These are phyloP conservation scores for Aschersonia sp. DNA, from an alignment of 2,329 filamentous ascomycete species.

Conservation along the genomic window DNA sequence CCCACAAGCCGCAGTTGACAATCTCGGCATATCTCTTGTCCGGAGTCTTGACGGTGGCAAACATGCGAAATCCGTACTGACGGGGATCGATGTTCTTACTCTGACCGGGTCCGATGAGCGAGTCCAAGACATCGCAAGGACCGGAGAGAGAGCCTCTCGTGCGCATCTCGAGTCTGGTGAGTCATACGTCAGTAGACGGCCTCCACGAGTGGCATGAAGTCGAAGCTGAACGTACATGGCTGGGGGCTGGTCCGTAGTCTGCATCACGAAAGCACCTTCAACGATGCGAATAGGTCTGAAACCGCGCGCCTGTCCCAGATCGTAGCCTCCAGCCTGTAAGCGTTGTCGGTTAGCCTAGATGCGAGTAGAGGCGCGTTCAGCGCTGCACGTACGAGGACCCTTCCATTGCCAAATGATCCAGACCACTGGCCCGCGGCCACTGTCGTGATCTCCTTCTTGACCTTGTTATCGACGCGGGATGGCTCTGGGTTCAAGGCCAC, in stretches of 20 bases:
- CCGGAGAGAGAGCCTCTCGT: slow-evolving; percentile 32
- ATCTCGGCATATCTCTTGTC: slow-evolving; percentile 33
- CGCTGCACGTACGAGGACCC: slow-evolving; percentile 24
- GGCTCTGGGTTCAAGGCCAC: slow-evolving; percentile 28
- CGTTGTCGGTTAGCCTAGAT: slow-evolving; percentile 4
- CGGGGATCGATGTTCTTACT: slow-evolving; percentile 24
- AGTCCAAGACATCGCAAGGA: slow-evolving; percentile 26
- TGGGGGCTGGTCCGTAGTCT: slow-evolving; percentile 30
- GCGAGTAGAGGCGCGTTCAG: not conserved
- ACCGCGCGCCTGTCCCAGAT: slow-evolving; percentile 24
- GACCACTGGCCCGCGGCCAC: slow-evolving; percentile 32
- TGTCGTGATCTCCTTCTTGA: slow-evolving; percentile 32
- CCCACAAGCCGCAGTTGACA: slow-evolving; percentile 34
- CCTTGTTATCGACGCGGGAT: slow-evolving; percentile 26
- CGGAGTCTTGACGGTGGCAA: slow-evolving; percentile 33
- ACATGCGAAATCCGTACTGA: slow-evolving; percentile 32
- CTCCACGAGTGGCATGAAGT: not conserved
- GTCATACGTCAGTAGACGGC: not conserved
- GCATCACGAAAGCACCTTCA: slow-evolving; percentile 33
- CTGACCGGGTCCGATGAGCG: slow-evolving; percentile 20
- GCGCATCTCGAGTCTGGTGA: slow-evolving; percentile 24
- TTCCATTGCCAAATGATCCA: slow-evolving; percentile 32
- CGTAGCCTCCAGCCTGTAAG: slow-evolving; percentile 24
- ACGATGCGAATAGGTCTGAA: slow-evolving; percentile 27
- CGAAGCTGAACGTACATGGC: slow-evolving; percentile 22